Evolutionary conservation across 768 basidiomycete species (phyloP).

Genomic region (Mycena filopes): DNA sequence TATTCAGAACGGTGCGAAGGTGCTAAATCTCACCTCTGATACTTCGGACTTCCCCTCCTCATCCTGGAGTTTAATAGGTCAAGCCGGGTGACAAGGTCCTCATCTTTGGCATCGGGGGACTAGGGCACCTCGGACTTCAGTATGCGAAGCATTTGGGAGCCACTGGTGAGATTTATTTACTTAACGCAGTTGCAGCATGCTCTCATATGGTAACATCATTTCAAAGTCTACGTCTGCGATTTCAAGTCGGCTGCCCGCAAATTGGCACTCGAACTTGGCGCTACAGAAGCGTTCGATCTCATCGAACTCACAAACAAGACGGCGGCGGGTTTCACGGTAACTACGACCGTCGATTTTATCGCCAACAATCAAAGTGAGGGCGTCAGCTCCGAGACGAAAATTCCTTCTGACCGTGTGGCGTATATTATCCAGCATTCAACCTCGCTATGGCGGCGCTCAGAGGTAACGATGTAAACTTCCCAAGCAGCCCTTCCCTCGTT

Average conservation of each 20-base stretch:
- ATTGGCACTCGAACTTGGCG: conserved; percentile 34
- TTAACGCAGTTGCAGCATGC: background rate
- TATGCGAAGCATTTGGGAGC: conserved; percentile 35
- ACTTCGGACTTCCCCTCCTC: no score
- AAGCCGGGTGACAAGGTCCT: no score
- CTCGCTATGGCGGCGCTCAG: conserved; percentile 17
- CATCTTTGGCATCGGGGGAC: conserved; percentile 25
- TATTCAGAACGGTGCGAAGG: conserved; percentile 21
- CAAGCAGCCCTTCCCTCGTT: background rate
- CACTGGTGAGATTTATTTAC: conserved; percentile 10
- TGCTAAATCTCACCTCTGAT: background rate
- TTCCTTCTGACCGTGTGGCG: background rate
- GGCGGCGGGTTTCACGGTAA: conserved; percentile 23
- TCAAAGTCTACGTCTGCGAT: conserved; percentile 34
- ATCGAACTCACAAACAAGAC: conserved; percentile 25
- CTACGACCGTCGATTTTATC: conserved; percentile 37
- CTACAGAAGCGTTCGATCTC: conserved; percentile 30
- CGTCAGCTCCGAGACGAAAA: no score
- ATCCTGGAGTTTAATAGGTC: conserved; percentile 31
- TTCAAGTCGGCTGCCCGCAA: conserved; percentile 30
- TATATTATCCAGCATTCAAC: conserved; percentile 9
- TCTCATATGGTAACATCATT: background rate
- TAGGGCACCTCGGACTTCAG: conserved; percentile 29
- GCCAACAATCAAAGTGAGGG: conserved; percentile 30
- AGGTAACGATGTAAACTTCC: conserved; percentile 19